Conservation (phyloP, 306 rosid genomes). For the Betula pendula region DNA sequence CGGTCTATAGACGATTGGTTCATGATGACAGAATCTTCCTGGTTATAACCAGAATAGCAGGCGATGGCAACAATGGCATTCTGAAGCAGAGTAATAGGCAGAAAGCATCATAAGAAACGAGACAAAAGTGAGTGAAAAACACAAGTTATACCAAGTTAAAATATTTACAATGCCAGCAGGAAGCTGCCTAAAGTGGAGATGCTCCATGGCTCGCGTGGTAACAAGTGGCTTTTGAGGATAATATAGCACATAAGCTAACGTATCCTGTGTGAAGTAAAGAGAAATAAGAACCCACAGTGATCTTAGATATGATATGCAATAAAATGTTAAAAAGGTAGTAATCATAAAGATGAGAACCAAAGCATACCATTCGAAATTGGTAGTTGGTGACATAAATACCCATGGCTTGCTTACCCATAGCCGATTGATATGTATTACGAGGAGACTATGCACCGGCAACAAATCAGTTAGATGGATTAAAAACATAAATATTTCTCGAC, state of each 20-base stretch:
- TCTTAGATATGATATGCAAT: conserved; percentile 5
- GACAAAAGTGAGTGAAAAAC: conserved; percentile 3
- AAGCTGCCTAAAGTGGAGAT: conserved; percentile 98
- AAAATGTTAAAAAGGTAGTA: background rate
- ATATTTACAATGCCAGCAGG: conserved; percentile 95
- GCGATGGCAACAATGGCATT: conserved; percentile 98
- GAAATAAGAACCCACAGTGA: conserved; percentile 20
- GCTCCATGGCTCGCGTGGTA: conserved; percentile 99
- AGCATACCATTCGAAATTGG: conserved; percentile 94
- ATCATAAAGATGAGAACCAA: conserved; percentile 20
- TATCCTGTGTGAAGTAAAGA: conserved; percentile 54
- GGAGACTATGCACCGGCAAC: conserved; percentile 64
- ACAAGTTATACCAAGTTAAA: background rate
- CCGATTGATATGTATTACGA: conserved; percentile 96
- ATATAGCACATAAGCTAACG: conserved; percentile 93
- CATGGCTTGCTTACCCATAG: conserved; percentile 99
- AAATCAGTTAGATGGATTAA: conserved; percentile 20
- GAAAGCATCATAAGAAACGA: conserved; percentile 14
- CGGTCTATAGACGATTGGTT: conserved; percentile 97
- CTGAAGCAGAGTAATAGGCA: conserved; percentile 36
- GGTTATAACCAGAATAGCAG: conserved; percentile 97
- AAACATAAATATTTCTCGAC: background rate
- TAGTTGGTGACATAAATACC: conserved; percentile 97
- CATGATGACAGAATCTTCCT: conserved; percentile 99
- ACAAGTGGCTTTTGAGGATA: conserved; percentile 98